Base-by-base conservation (phyloP, 2,329 filamentous ascomycete species). In the Cladosporium halotolerans region DNA sequence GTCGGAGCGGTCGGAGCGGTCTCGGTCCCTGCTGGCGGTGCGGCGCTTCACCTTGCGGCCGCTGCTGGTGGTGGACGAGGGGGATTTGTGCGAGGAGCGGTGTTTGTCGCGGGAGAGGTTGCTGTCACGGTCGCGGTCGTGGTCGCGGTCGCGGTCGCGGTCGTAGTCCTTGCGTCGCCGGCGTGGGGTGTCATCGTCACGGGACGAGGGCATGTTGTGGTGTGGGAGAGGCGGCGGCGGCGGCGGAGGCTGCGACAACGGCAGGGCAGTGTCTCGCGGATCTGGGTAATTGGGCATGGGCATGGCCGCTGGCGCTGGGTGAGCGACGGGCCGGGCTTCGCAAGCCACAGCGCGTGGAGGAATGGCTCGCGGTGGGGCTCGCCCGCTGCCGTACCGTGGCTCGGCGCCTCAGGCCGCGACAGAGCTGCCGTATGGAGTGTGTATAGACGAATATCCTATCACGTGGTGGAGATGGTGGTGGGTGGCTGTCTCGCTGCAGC, bases 151-250 rank as follows among this genome's bases (percentile, higher is more conserved):
- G 39, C 66, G 66, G 38, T 67, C 65, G 36, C 62, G 60, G 47
- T 70, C 67, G 46, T 49, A 51, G n/a, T 62, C 61, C 51, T 65
- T 63, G 28, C 62, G 63, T 19, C 64, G 64, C 39, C 64, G 63
- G 34, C 64, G 57, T 44, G 57, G 60, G 53, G 62, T 58, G 54
- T 62, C 62, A 52, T 60, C 50, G 44, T 53, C 50, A 28, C 50
- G 44, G 14, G 50, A 45, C 43, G 50, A 43, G 16, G 50, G 41
- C 50, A 53, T 53, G 43, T 2, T 53, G 14, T 52, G 50, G 39
- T 41, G 50, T 28, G 23, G 23, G 23, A 28, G 23, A 28, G 23
- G 23, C 5, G 23, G 23, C 23, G 23, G 23, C 5, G 23, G 23
- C 23, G 23, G 23, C 23, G 23, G 23, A 28, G 23, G 23, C 23